Conservation (phyloP, 1,284 basidiomycete genomes). For the Heterobasidion annosum region DNA sequence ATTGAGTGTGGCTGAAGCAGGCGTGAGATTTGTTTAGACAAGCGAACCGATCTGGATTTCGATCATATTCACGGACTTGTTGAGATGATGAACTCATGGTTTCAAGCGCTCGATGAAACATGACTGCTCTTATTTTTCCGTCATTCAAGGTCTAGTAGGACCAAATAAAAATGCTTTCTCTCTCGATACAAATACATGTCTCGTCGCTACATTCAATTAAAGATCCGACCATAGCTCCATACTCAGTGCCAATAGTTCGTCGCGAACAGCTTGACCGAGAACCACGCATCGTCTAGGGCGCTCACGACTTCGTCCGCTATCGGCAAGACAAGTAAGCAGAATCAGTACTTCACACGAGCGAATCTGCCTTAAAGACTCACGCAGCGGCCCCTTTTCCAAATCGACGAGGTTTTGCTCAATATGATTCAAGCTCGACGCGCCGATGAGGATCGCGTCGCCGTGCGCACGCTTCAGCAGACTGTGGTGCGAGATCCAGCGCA, state of each 20-base stretch:
- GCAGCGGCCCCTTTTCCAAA: slow-evolving; percentile 48
- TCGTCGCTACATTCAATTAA: not conserved
- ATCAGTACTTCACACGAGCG: not conserved
- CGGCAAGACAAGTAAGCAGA: not conserved
- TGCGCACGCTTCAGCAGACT: slow-evolving; percentile 35
- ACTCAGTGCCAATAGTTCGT: slow-evolving; percentile 20
- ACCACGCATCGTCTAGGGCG: slow-evolving; percentile 29
- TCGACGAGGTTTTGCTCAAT: slow-evolving; percentile 46
- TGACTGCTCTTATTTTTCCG: too few species aligned
- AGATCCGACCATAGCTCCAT: not conserved
- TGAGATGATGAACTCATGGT: too few species aligned
- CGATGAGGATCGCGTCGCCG: slow-evolving; percentile 42
- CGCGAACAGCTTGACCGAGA: slow-evolving; percentile 20
- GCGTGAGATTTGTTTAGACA: too few species aligned
- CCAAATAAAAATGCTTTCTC: too few species aligned
- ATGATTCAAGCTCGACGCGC: slow-evolving; percentile 39
- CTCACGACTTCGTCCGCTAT: slow-evolving; percentile 23
- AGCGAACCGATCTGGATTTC: too few species aligned
- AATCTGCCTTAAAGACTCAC: slow-evolving; percentile 21
- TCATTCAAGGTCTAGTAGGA: too few species aligned
- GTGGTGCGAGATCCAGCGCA: slow-evolving; percentile 48
- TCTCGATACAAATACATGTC: too few species aligned
- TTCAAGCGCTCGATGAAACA: too few species aligned
- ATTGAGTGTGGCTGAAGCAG: too few species aligned
- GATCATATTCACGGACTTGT: too few species aligned